Evolutionary conservation across 768 basidiomycete genomes (phyloP), one percentile per base, ranked within the genome.

Genomic region (Pilatotrama ljubarskyi): DNA sequence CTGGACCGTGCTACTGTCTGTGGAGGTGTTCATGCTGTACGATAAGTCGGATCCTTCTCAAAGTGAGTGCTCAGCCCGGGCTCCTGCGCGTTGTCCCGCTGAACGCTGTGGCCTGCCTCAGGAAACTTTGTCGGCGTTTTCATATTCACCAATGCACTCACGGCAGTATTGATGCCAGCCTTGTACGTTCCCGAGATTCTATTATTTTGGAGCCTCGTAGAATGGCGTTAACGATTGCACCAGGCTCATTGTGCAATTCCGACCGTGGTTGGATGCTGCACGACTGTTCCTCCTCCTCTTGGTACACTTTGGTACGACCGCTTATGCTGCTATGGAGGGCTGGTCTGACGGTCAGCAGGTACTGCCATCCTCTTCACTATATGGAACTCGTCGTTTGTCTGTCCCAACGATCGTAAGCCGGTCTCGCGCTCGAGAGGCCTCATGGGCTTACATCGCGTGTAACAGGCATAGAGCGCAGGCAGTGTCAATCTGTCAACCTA

Each of bases 211-310:
- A 47, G 42, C 14, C 35, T 25, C 25, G 44, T 20, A 5, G 13
- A 5, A 25, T n/a, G n/a, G n/a, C n/a, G n/a, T 44, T 55, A n/a
- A 41, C 17, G 15, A 10, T 17, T 2, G 22, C 14, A 26, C 4
- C 42, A 84, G 83, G 59, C 70, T 84, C 24, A 65, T 84, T 36
- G 66, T 80, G 1, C 59, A 71, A 40, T 86, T 84, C 48, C 76
- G 82, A 38, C 65, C 72, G 14, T 85, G 83, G 83, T 67, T 85
- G 4, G 85, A 87, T 64, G 76, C 74, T 1, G 80, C 82, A 11
- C 77, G 84, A 29, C 66, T 85, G 25, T 48, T 78, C 25, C 74
- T 83, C 46, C 69, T 86, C 18, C 58, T 82, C 9, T 40, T 77
- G 13, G 66, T 69, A 24, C 84, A 86, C 53, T 69, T 78, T 17